A percentile compares a stretch with the other conserved stretches of the same genome.
phyloP scores from a whole-genome alignment of 2,329 filamentous ascomycete species.

The Hymenoscyphus albidus region DNA sequence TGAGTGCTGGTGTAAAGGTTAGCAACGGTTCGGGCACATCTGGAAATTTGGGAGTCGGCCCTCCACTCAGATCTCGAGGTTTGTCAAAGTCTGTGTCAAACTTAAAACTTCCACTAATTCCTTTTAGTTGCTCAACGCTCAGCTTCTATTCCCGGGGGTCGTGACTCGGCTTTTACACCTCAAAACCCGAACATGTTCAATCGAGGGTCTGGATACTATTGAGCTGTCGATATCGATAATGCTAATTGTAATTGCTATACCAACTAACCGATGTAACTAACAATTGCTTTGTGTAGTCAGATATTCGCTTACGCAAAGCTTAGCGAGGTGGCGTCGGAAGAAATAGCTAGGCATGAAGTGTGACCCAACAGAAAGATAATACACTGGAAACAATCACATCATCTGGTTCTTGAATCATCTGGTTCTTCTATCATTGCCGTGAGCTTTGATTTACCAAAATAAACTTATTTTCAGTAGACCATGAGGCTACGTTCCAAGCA shows the following conservation, averaged over 20 bases:
- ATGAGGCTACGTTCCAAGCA: neutral
- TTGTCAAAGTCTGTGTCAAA: neutral
- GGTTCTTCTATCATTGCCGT: neutral
- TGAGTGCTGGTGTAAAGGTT: conserved; percentile 36
- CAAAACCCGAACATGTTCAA: conserved; percentile 22
- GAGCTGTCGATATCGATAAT: conserved; percentile 4
- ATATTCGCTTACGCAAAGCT: neutral
- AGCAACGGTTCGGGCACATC: conserved; percentile 27
- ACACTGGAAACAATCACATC: neutral
- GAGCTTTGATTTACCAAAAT: neutral
- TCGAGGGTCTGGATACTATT: conserved; percentile 17
- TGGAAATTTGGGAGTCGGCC: conserved; percentile 17
- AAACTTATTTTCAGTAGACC: neutral
- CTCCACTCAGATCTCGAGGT: conserved; percentile 29
- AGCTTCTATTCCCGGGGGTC: conserved; percentile 15
- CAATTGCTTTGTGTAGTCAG: neutral
- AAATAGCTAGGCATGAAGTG: neutral
- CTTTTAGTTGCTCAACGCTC: conserved; percentile 22
- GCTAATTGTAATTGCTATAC: neutral
- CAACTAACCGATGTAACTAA: conserved; percentile 2
- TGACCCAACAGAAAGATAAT: neutral
- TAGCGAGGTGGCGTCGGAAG: neutral
- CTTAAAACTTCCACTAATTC: neutral
- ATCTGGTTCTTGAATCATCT: neutral
- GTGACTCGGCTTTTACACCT: conserved; percentile 16